A percentile compares a stretch with the other conserved stretches of the same genome.
phyloP scores from a whole-genome alignment of 257 asterid genomes.

The Gynochthodes officinalis region DNA sequence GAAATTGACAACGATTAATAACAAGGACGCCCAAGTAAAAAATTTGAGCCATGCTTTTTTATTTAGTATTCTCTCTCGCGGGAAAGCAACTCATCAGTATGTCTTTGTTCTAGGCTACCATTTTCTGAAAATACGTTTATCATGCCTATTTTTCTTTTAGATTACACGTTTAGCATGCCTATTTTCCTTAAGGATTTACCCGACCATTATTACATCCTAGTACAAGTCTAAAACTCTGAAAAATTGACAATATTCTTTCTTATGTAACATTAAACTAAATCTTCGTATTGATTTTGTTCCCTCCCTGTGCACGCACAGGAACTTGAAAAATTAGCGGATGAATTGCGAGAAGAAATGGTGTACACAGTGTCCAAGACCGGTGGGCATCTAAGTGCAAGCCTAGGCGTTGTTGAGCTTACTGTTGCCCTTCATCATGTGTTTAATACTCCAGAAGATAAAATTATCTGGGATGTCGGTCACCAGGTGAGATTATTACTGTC shows the following conservation, averaged over 20 bases:
- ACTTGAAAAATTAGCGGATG: constrained; percentile 43
- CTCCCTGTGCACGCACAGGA: constrained; percentile 29
- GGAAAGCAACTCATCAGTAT: neutral
- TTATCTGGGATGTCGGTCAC: constrained; percentile 84
- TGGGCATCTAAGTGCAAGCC: constrained; percentile 62
- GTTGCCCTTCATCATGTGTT: constrained; percentile 77
- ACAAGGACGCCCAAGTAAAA: too few species aligned
- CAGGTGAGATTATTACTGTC: too few species aligned
- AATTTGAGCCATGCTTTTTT: too few species aligned
- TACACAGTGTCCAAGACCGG: constrained; percentile 62
- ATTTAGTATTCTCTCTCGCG: too few species aligned
- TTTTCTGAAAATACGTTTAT: neutral
- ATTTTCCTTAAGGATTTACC: neutral
- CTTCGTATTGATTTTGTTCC: neutral
- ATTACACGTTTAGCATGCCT: neutral
- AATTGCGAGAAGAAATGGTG: constrained; percentile 60
- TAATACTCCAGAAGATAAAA: constrained; percentile 60
- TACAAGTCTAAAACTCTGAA: neutral
- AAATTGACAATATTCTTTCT: neutral
- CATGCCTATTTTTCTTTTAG: neutral
- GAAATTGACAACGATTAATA: too few species aligned
- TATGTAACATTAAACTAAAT: too few species aligned
- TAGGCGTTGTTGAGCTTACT: constrained; percentile 65
- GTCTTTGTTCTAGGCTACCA: neutral
- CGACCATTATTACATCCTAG: neutral